Base-by-base conservation (phyloP, 192 early-diverging fungal species). In the Entomortierella lignicola region DNA sequence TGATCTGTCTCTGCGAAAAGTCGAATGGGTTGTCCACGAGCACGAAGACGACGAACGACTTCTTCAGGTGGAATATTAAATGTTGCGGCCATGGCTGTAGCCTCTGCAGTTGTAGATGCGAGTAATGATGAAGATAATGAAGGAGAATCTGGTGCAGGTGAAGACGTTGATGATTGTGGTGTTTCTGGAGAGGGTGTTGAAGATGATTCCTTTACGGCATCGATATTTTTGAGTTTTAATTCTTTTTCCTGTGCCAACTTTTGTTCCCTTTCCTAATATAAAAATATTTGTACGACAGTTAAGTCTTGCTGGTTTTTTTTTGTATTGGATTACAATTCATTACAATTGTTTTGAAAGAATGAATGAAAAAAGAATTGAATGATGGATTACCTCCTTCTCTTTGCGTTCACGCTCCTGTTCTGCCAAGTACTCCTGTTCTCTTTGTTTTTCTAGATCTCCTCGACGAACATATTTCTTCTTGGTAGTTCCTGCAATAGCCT, bases 1-100 rank as follows among this genome's bases (percentile, higher is more conserved):
- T 82, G 73, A 74, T 96, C 90, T 12, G 92, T 90, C 74, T 99
- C 98, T 47, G 92, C 98, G 80, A 99, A 99, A 42, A 98, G 80
- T 12, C 92, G 87, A 68, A 97, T 96, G 37, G 98, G 98, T 66
- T 98, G 89, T 52, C 92, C 92, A 53, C 90, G 90, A 11, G 94
- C 91, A 11, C 98, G 86, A 42, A 99, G 83, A 39, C 97, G 92
- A 39, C 90, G 87, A 31, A 94, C 69, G 0, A 95, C 87, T 55
- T 98, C 96, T 30, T 92, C 91, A 25, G 88, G 74, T 25, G 90
- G 77, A 52, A 97, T 90, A 48, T 89, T 85, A 52, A 84, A 86
- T 2, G 85, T 74, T 20, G 65, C 66, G 2, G 60, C 37, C 4
- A 65, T 29, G 3, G 66, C 58, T 69, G 29, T 50, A 1, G 55